Conservation (phyloP, 2,329 filamentous ascomycete species). For the Aureobasidium sp. region DNA sequence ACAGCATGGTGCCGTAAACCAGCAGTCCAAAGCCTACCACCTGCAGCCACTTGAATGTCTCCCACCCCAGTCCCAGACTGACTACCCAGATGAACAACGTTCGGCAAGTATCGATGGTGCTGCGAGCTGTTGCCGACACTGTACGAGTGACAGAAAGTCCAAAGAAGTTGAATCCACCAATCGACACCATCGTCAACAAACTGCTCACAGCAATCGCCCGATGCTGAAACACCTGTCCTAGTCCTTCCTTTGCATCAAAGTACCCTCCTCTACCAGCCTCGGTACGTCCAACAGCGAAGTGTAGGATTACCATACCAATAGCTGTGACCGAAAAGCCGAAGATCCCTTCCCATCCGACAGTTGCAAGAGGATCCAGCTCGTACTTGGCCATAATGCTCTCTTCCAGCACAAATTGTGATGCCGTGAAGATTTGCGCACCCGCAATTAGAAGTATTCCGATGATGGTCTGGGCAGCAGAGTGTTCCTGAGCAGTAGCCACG, state of each 20-base stretch:
- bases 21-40: constrained; percentile 79
- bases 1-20: constrained; percentile 93
- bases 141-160: constrained; percentile 83
- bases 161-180: constrained; percentile 98
- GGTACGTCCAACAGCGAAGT: constrained; percentile 67
- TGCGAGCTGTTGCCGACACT: constrained; percentile 86
- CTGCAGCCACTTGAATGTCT: constrained; percentile 95
- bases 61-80: constrained; percentile 87
- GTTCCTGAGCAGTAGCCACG: constrained; percentile 34
- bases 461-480: constrained; percentile 58
- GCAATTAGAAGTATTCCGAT: constrained; percentile 86
- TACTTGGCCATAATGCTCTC: constrained; percentile 83
- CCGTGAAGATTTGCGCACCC: constrained; percentile 91
- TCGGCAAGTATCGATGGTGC: constrained; percentile 93
- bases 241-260: constrained; percentile 83
- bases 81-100: constrained; percentile 98
- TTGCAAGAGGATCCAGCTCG: constrained; percentile 73
- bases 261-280: constrained; percentile 67
- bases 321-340: constrained; percentile 81
- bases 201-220: constrained; percentile 65
- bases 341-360: constrained; percentile 92
- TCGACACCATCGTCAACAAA: constrained; percentile 91
- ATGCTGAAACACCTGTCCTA: constrained; percentile 68
- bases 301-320: constrained; percentile 68
- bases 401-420: constrained; percentile 90